These are phyloP conservation scores for Guyanaporus albipodus DNA, from an alignment of 768 basidiomycete species.

Conservation along the genomic window DNA sequence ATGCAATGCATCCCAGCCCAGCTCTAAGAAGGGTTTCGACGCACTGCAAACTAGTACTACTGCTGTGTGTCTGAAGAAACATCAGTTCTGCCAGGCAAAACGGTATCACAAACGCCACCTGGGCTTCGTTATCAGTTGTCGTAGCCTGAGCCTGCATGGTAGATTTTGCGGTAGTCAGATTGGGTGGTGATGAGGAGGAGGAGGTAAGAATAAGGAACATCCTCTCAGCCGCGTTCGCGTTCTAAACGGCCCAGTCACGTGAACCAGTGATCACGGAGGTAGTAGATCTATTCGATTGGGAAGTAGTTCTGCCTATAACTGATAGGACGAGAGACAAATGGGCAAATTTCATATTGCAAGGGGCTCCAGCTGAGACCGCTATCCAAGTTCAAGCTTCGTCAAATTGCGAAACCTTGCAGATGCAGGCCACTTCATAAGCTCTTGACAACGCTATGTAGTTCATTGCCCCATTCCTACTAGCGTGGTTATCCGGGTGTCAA, in stretches of 20 bases:
- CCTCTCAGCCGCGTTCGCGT: constrained; percentile 12
- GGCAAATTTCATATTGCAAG: too few species aligned
- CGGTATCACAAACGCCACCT: constrained; percentile 13
- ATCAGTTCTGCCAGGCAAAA: constrained; percentile 4
- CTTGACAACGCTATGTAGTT: constrained; percentile 3
- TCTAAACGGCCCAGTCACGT: constrained; percentile 23
- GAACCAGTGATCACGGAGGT: neutral
- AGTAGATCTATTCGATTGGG: too few species aligned
- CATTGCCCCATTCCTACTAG: constrained; percentile 48
- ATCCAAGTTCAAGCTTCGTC: too few species aligned
- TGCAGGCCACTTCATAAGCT: neutral
- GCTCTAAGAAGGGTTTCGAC: constrained; percentile 71
- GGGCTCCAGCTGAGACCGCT: too few species aligned
- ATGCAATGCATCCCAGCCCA: constrained; percentile 73
- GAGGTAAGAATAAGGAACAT: neutral
- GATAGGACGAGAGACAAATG: too few species aligned
- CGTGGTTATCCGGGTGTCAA: constrained; percentile 67
- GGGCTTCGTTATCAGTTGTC: constrained; percentile 17
- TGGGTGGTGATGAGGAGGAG: neutral
- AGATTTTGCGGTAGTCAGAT: neutral
- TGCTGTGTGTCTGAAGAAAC: constrained; percentile 42
- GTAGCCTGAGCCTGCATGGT: constrained; percentile 27
- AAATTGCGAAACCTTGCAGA: neutral
- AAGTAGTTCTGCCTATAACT: too few species aligned
- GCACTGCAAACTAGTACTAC: constrained; percentile 60